Evolutionary conservation across 2,329 filamentous ascomycete species (phyloP), one percentile per base, ranked within the genome.

Genomic region (Colletotrichum cordylinicola): DNA sequence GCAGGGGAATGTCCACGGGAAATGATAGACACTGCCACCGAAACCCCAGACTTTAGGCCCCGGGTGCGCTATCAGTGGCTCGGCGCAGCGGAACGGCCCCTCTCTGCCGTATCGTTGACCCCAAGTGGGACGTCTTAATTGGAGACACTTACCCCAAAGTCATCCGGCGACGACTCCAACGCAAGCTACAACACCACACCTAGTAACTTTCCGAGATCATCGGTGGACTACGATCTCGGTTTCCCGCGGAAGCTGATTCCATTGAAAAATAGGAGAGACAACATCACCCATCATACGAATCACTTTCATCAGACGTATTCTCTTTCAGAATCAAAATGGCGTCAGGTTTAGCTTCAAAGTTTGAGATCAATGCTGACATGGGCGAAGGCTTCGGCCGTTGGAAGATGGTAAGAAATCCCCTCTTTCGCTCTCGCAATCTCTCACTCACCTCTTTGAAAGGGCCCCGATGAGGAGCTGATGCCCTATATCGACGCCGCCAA

Each of bases 401-500:
- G 83, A 84, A 83, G 75, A 83, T 84, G 83, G 83, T 65, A 0
- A 37, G 4, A 24, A 16, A 2, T n/a, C 7, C 3, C 21, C n/a
- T 2, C 29, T 16, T 21, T 21, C 3, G 3, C 21, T 24, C 15
- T 13, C n/a, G 2, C 2, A 7, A n/a, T 24, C 61, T 27, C 21
- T 2, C 3, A 15, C 21, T 21, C 8, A 39, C 31, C 2, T 65
- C 37, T 15, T 10, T 24, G 8, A 15, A 16, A 65, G 61, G 61
- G 27, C 13, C 39, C 70, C 13, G 70, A 72, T 6, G 62, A 72
- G 15, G 43, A 93, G 72, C 82, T 93, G 16, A 90, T 93, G 74
- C 89, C 89, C 3, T 82, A 91, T 56, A 91, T 93, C 77, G 91
- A 93, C 79, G 88, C 90, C 79, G 91, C 91, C 21, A 93, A 93